Evolutionary conservation across 306 rosid species (phyloP).

Genomic region (Gastrolobium villosum): DNA sequence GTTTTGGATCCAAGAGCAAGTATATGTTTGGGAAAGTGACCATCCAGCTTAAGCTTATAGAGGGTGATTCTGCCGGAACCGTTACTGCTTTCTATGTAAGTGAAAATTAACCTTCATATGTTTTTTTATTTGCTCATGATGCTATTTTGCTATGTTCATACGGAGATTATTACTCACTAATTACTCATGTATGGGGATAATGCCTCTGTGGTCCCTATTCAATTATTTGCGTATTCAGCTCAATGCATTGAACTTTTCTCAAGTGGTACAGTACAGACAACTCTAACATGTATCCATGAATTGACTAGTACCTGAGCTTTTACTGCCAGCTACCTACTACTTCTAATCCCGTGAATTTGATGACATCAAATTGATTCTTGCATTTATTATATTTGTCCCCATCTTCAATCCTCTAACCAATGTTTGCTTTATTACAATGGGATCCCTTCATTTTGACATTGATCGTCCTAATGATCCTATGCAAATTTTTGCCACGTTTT

Average conservation of each 20-base stretch:
- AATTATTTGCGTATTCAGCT: neutral
- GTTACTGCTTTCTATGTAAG: conserved; percentile 96
- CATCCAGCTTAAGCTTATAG: conserved; percentile 82
- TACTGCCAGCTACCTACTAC: conserved; percentile 42
- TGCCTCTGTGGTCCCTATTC: neutral
- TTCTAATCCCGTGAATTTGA: conserved; percentile 32
- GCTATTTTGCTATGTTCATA: neutral
- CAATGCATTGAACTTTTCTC: conserved; percentile 38
- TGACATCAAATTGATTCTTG: conserved; percentile 34
- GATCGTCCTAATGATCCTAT: neutral
- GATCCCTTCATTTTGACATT: neutral
- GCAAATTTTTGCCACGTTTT: neutral
- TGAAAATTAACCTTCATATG: neutral
- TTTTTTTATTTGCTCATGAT: neutral
- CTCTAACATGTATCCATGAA: conserved; percentile 29
- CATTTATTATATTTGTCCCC: conserved; percentile 51
- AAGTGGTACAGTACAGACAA: conserved; percentile 37
- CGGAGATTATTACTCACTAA: neutral
- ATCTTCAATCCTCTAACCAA: neutral
- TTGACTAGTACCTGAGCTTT: neutral
- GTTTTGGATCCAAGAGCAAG: conserved; percentile 83
- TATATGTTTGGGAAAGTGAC: conserved; percentile 90
- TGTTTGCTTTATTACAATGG: neutral
- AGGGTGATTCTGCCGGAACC: conserved; percentile 97
- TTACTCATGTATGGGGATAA: too few relatives aligned